Evolutionary conservation across 805 yeast genomes (phyloP).

Genomic region (Cyberlindnera subsufficiens): DNA sequence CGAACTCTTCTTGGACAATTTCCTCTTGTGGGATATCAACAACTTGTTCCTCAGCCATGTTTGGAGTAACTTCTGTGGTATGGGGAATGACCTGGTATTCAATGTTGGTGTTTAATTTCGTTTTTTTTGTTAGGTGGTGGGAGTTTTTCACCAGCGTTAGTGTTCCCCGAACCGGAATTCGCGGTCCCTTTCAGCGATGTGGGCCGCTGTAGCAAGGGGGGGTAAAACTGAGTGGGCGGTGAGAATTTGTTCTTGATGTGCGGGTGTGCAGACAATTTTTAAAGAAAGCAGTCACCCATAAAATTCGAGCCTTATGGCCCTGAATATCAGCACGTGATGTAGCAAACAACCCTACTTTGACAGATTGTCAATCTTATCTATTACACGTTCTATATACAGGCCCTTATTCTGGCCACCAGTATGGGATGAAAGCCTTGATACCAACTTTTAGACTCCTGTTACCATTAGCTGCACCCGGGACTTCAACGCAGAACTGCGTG

Average conservation of each 20-base stretch:
- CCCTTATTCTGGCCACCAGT: constrained; percentile 61
- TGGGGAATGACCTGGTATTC: neutral
- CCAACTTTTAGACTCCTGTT: constrained; percentile 28
- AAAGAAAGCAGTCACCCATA: constrained; percentile 1
- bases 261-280: constrained; percentile 1
- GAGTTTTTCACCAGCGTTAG: constrained; percentile 1
- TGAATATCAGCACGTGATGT: too few relatives aligned
- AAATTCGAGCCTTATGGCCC: too few relatives aligned
- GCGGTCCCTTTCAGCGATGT: too few relatives aligned
- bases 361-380: too few relatives aligned
- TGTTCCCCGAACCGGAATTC: neutral
- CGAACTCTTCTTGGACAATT: constrained; percentile 50
- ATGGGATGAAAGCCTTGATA: constrained; percentile 53
- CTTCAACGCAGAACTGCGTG: constrained; percentile 26
- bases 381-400: neutral
- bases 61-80: constrained; percentile 24
- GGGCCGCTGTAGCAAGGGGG: too few relatives aligned
- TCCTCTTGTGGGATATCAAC: constrained; percentile 37
- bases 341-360: too few relatives aligned
- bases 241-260: neutral
- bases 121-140: constrained; percentile 1
- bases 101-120: neutral
- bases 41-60: constrained; percentile 75
- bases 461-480: constrained; percentile 20
- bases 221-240: too few relatives aligned